Percentiles rank a stretch among this genome's conserved stretches.
Conservation (phyloP, 2,329 filamentous ascomycete genomes). For the Paramyrothecium sp. region DNA sequence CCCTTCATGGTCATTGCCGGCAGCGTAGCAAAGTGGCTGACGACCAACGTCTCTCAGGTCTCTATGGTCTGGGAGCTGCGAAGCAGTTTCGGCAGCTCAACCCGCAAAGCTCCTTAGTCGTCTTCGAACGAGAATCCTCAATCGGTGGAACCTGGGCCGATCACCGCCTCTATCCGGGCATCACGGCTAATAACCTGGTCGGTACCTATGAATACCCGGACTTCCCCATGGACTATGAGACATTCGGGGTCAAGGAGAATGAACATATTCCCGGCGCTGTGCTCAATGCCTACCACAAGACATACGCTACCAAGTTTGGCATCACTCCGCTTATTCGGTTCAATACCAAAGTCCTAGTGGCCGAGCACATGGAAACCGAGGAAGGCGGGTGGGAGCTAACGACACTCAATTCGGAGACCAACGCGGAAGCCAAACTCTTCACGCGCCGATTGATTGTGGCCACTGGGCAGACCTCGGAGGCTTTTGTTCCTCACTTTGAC, state of each 20-base stretch:
- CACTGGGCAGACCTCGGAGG: constrained; percentile 52
- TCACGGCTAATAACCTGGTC: constrained; percentile 73
- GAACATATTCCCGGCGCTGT: constrained; percentile 47
- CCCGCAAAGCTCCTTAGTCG: constrained; percentile 51
- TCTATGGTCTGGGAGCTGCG: constrained; percentile 57
- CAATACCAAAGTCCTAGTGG: constrained; percentile 36
- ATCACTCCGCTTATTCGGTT: constrained; percentile 38
- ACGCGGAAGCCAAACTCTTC: constrained; percentile 25
- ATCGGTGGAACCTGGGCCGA: constrained; percentile 69
- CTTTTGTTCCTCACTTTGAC: constrained; percentile 41
- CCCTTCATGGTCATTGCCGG: neutral
- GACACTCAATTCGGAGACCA: constrained; percentile 8
- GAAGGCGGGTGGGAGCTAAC: constrained; percentile 38
- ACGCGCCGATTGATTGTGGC: constrained; percentile 51
- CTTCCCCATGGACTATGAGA: constrained; percentile 63
- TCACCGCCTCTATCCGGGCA: constrained; percentile 63
- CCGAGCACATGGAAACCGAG: constrained; percentile 34
- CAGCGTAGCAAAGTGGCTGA: neutral
- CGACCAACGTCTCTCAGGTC: constrained; percentile 17
- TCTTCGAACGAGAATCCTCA: constrained; percentile 52
- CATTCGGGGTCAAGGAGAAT: constrained; percentile 44
- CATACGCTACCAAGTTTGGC: constrained; percentile 41
- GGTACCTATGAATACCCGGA: constrained; percentile 74
- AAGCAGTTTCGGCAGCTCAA: constrained; percentile 61
- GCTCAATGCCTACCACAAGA: constrained; percentile 46